Evolutionary conservation across 2,329 filamentous ascomycete genomes (phyloP), one percentile per base, ranked within the genome.

Genomic region (Ceratocystiopsis minuta): DNA sequence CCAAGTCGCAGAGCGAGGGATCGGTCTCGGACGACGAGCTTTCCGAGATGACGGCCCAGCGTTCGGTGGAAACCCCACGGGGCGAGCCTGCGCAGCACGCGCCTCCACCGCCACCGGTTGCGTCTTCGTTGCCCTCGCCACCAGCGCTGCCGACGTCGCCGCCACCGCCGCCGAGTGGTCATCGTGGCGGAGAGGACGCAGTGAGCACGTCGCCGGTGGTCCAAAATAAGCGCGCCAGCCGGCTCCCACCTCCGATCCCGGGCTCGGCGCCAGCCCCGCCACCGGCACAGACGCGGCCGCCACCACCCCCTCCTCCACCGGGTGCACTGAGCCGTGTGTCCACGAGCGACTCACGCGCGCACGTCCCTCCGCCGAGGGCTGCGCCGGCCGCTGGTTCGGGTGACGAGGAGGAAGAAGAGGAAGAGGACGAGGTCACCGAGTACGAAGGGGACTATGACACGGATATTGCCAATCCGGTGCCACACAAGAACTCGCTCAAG

Each of bases 361-460:
- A 11, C 42, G 3, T 51, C 9, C 9, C 24, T 28, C 24, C 24
- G 11, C 24, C 24, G 11, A 28, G 24, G 24, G 9, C 24, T 28
- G 24, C 33, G 11, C 54, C 67, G 46, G 59, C 59, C 12, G 50
- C 53, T 11, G 58, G 17, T 1, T 31, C 28, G 7, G 38, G 14
- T 15, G 38, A 62, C 44, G 64, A 63, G 46, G 69, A 62, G 18
- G 78, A 80, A 31, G 76, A 76, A 31, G 78, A 79, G 14, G 78
- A 75, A 20, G 79, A 80, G 45, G 84, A 81, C 45, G 86, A 92
- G 53, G 71, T 85, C 32, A 92, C 85, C 0, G 88, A 95, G 54
- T 96, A 96, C 54, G 90, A 98, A 55, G 90, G 88, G 7, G 90
- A 96, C 55, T 96, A 96, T 56, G 90, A 96, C 52, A 96, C 90